These are phyloP conservation scores for Trichophyton simii DNA, from an alignment of 2,329 filamentous ascomycete genomes.

Conservation along the genomic window DNA sequence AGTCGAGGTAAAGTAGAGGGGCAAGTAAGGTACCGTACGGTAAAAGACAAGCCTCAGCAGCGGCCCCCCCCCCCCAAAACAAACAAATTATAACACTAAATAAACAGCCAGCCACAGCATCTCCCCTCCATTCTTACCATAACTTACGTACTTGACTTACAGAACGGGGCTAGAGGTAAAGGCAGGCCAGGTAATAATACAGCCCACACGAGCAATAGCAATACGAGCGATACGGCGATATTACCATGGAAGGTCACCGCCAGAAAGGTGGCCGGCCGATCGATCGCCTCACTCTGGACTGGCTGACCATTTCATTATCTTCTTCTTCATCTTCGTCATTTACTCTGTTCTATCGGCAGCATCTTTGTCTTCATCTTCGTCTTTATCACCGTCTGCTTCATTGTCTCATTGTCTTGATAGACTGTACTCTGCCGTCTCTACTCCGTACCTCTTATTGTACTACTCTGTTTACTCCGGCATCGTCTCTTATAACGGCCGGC, in stretches of 20 bases:
- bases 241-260: neutral
- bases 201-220: too few relatives aligned
- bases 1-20: too few relatives aligned
- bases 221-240: too few relatives aligned
- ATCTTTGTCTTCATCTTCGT: neutral
- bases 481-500: neutral
- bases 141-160: too few relatives aligned
- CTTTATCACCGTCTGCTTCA: neutral
- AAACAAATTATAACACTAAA: neutral
- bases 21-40: too few relatives aligned
- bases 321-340: neutral
- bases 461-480: neutral
- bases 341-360: neutral
- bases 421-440: neutral
- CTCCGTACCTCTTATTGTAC: neutral
- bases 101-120: neutral
- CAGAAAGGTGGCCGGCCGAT: neutral
- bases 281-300: neutral
- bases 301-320: neutral
- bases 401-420: neutral
- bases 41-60: too few relatives aligned
- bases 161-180: too few relatives aligned
- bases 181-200: too few relatives aligned
- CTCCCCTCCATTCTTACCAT: too few relatives aligned
- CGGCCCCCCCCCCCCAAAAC: neutral